Base-by-base conservation (phyloP, 208 protist genomes). In the Crithidia acanthocephali region DNA sequence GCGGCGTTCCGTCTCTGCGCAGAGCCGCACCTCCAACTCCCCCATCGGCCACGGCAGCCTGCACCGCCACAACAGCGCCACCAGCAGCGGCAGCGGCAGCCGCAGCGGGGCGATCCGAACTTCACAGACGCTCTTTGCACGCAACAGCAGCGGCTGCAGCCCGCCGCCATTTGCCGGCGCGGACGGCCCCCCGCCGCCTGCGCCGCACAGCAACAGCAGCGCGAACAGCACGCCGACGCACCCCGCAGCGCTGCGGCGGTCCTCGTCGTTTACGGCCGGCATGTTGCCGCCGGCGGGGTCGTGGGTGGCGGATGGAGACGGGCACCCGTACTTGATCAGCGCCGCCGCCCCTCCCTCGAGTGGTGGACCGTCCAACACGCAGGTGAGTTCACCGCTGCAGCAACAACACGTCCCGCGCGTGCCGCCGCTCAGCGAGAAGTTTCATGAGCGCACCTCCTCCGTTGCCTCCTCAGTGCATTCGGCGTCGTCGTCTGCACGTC, bases 361-460 rank as follows among this genome's bases (percentile, higher is more conserved):
- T 2, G 3, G 10, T 1, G 28, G 32, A 27, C n/a, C 35, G 62
- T 51, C 58, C 9, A 27, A 22, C 8, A 42, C 30, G 18, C 4
- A 23, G 22, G 15, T 8, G 11, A 50, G 16, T 15, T 48, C 37
- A 23, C 27, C 65, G 40, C 15, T 20, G 35, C 65, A 48, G 44
- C 44, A 48, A 9, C 44, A 9, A n/a, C 44, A 55, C 65, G 23
- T 15, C 8, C 20, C 23, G 13, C 40, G 57, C 23, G 57, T 50
- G 32, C 28, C 42, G 48, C 61, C 40, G 32, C 61, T 57, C 20
- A 50, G 59, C 33, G 67, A 57, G 45, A 55, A 59, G 42, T 4
- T 66, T 0, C 74, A 80, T 42, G 69, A 75, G 53, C 65, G 76
- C 47, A 81, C 76, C 1, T 55, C 71, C 5, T 81, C 76, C 18